Conservation (phyloP, 2,329 filamentous ascomycete species). For the Penicillium sp. region DNA sequence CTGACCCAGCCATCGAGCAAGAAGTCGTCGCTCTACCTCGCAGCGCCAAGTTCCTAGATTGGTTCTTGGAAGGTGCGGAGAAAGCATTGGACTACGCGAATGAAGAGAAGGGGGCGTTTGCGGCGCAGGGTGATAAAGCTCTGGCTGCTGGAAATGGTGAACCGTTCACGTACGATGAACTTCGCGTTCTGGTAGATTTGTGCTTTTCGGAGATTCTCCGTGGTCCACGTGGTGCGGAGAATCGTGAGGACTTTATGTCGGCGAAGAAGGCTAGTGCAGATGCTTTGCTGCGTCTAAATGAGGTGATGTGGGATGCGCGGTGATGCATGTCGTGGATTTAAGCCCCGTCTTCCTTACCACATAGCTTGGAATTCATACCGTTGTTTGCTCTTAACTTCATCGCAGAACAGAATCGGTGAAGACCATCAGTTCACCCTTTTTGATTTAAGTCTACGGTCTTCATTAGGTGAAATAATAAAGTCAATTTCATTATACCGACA, state of each 20-base stretch:
- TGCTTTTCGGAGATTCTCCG: constrained; percentile 47
- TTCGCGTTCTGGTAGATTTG: constrained; percentile 46
- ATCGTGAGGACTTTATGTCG: constrained; percentile 47
- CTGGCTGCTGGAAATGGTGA: constrained; percentile 41
- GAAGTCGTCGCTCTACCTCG: constrained; percentile 44
- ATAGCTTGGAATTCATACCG: not conserved
- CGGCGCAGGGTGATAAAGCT: constrained; percentile 35
- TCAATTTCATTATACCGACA: constrained; percentile 27
- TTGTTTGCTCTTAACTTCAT: not conserved
- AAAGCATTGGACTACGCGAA: constrained; percentile 46
- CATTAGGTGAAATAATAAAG: not conserved
- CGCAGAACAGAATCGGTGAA: not conserved
- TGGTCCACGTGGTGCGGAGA: constrained; percentile 42
- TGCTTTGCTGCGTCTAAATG: constrained; percentile 45
- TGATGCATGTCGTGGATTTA: constrained; percentile 10
- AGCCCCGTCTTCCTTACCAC: not conserved
- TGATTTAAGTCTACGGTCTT: constrained; percentile 2
- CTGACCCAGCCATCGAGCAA: constrained; percentile 14
- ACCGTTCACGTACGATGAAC: constrained; percentile 47
- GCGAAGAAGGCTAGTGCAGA: constrained; percentile 48
- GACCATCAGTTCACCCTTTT: not conserved
- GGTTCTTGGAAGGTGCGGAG: constrained; percentile 49
- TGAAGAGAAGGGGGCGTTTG: constrained; percentile 44
- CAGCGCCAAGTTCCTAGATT: constrained; percentile 48
- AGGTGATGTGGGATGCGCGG: constrained; percentile 50